Base-by-base conservation (phyloP, 2,329 filamentous ascomycete genomes). In the Phialophora chinensis region DNA sequence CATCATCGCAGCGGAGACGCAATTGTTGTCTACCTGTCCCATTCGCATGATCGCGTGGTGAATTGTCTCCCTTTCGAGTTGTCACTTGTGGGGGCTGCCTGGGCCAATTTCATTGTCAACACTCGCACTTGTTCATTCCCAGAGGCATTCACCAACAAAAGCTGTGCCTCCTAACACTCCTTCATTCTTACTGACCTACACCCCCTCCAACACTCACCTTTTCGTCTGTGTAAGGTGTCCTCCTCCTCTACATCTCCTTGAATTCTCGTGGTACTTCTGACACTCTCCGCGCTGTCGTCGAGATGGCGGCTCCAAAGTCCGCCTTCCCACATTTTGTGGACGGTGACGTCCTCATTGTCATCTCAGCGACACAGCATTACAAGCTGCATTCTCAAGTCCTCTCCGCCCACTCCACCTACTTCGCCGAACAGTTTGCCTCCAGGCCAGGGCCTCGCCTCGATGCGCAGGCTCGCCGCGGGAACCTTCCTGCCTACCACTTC, bases 261-360 rank as follows among this genome's bases (percentile, higher is more conserved):
- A 8, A 14, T 53, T 38, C 57, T 14, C 29, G 20, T n/a, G 27
- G 49, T 50, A 25, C 42, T 33, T 29, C 38, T 23, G 47, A 23
- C 25, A 29, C 29, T 29, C 35, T 53, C 55, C 47, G 27, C 33
- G 27, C 47, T 31, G 60, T 53, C 38, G n/a, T 52, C 63, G 66
- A 66, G 67, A 73, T 72, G 71, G 65, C 69, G 58, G 38, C 65
- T 55, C 20, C 57, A 10, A 66, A 65, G 0, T 69, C 68, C 23
- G 66, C 61, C 3, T 80, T 81, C 54, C 79, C 79, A 1, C 38
- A 71, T 4, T 81, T 77, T 68, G 35, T 62, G 29, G 78, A 79
- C 54, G 80, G 77, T 42, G 78, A 82, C 66, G 78, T 81, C 27
- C 70, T 74, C 50, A 71, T 82, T 66, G 63, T 75, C 61, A 73